Base-by-base conservation (phyloP, 371 early-diverging fungal species). In the Mucor mucedo region DNA sequence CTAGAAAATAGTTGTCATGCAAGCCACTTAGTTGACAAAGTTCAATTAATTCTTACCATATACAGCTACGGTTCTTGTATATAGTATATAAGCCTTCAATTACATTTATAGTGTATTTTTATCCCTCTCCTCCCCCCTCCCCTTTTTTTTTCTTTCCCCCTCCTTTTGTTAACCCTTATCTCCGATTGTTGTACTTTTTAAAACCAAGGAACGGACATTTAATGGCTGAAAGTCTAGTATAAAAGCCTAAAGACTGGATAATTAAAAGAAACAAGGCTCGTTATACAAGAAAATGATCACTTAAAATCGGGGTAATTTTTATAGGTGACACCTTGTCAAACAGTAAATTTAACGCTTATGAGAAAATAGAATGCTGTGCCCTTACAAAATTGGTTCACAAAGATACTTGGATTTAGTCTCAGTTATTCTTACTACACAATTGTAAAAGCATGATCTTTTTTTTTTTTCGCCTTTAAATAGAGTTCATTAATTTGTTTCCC, bases 321-420 rank as follows among this genome's bases (percentile, higher is more conserved):
- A 54, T 60, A 53, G 55, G 62, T 62, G 47, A 62, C 62, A 62
- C 62, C 55, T 62, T 62, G 62, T 62, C 62, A 55, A 49, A 62
- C 62, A 54, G 29, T 44, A 44, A 52, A 32, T 30, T 27, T 9
- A 57, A 41, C 42, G 16, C 47, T 53, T 52, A 61, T 61, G 62
- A 61, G 45, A 61, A 61, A 61, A 54, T 53, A 44, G 47, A 54
- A 45, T 53, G 62, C 45, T 61, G 33, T 61, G 47, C 45, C 28
- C 4, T 61, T 33, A 35, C 30, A 54, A 27, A 16, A 61, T 55
- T 52, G 60, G 60, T 60, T 52, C 52, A 42, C 52, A 61, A 60
- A 44, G 61, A 32, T 13, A 52, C 53, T 52, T 47, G 35, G 55
- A 48, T 62, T 62, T 45, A 62, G 45, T 55, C 62, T 53, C 62